Conservation (phyloP, 805 yeast species). For the Tetrapisispora arboricola region DNA sequence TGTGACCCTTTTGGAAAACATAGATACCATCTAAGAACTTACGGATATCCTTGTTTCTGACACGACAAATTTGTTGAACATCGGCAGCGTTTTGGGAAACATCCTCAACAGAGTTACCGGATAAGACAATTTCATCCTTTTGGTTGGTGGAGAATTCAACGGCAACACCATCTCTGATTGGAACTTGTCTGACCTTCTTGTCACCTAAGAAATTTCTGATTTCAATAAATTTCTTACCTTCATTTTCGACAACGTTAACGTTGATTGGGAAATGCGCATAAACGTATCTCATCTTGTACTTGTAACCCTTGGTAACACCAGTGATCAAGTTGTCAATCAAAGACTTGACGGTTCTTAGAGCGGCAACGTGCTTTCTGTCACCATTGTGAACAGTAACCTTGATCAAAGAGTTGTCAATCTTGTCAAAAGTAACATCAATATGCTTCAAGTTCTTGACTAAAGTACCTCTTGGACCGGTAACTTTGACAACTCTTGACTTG, state of each 20-base stretch:
- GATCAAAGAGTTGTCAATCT: constrained; percentile 49
- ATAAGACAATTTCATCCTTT: constrained; percentile 89
- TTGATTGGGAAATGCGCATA: constrained; percentile 99
- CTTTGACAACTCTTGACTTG: constrained; percentile 83
- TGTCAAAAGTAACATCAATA: constrained; percentile 86
- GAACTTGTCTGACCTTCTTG: constrained; percentile 87
- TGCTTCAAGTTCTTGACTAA: constrained; percentile 85
- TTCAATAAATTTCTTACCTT: constrained; percentile 69
- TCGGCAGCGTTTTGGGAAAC: constrained; percentile 99
- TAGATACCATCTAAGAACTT: constrained; percentile 99
- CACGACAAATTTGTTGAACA: constrained; percentile 95
- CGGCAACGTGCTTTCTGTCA: constrained; percentile 99
- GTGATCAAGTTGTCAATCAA: constrained; percentile 86
- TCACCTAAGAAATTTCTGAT: constrained; percentile 99
- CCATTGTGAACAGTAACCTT: constrained; percentile 94
- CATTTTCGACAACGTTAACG: constrained; percentile 80
- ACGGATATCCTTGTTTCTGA: constrained; percentile 99
- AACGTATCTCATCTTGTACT: constrained; percentile 99
- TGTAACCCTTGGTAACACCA: constrained; percentile 99
- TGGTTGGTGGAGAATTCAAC: constrained; percentile 71
- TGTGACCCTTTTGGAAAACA: constrained; percentile 90
- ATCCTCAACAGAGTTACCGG: constrained; percentile 58
- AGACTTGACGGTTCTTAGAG: constrained; percentile 97
- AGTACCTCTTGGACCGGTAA: constrained; percentile 96
- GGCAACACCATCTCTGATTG: constrained; percentile 81